Evolutionary conservation across 768 basidiomycete species (phyloP).

Genomic region (Pulveroboletus sp.): DNA sequence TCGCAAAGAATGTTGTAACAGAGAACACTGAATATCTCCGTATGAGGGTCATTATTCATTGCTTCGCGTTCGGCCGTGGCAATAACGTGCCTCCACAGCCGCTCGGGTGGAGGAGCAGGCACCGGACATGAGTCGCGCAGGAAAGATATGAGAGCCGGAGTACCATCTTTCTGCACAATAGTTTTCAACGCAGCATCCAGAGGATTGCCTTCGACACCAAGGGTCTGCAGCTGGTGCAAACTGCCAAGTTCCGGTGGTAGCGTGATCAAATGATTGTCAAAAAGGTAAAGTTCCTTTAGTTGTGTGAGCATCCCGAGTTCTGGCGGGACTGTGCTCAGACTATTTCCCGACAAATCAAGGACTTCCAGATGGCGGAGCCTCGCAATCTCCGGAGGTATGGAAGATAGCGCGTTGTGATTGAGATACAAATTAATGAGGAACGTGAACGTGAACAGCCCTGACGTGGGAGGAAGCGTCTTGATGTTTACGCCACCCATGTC

Average conservation of each 20-base stretch:
- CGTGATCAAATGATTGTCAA: conserved; percentile 88
- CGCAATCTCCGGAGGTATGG: conserved; percentile 78
- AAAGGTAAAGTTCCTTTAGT: conserved; percentile 88
- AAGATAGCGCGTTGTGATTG: conserved; percentile 84
- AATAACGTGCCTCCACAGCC: conserved; percentile 68
- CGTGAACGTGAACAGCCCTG: conserved; percentile 78
- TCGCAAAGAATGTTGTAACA: conserved; percentile 96
- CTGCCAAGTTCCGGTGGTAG: conserved; percentile 87
- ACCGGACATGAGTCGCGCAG: conserved; percentile 93
- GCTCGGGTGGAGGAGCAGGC: conserved; percentile 73
- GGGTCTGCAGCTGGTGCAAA: conserved; percentile 84
- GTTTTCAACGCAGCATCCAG: conserved; percentile 70
- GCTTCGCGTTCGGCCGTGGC: conserved; percentile 55
- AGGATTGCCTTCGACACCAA: conserved; percentile 98
- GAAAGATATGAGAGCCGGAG: conserved; percentile 77
- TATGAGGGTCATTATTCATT: conserved; percentile 53
- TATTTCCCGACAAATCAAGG: conserved; percentile 90
- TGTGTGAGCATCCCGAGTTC: conserved; percentile 89
- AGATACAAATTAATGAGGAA: conserved; percentile 94
- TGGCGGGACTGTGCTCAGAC: conserved; percentile 66
- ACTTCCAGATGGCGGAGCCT: conserved; percentile 81
- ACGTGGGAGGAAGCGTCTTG: conserved; percentile 78
- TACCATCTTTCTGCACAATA: conserved; percentile 94
- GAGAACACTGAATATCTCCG: conserved; percentile 76
- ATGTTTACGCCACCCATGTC: conserved; percentile 96